Conservation (phyloP, 2,329 filamentous ascomycete species). For the Diaporthe velutina region DNA sequence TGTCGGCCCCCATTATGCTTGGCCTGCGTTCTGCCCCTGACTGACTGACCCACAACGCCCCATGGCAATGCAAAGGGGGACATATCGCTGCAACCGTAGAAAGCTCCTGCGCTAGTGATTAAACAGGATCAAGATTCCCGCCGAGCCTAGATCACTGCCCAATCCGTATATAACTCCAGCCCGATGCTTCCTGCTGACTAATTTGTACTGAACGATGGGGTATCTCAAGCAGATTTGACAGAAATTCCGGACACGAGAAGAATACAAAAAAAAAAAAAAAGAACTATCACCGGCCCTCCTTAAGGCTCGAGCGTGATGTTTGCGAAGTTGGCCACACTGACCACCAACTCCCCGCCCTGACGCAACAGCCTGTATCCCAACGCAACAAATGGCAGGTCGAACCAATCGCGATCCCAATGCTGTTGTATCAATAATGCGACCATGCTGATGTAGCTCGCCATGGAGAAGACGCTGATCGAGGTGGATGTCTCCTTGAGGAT, state of each 20-base stretch:
- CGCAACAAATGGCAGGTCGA: slow-evolving; percentile 68
- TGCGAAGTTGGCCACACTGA: slow-evolving; percentile 47
- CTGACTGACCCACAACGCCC: slow-evolving; percentile 2
- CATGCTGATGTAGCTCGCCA: slow-evolving; percentile 83
- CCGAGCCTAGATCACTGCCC: neutral
- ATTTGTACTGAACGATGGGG: slow-evolving; percentile 14
- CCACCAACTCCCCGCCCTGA: slow-evolving; percentile 43
- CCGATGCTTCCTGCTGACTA: slow-evolving; percentile 23
- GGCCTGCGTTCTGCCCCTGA: slow-evolving; percentile 7
- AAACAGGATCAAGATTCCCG: neutral
- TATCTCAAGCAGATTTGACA: slow-evolving; percentile 30
- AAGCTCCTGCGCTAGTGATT: neutral
- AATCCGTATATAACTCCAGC: slow-evolving; percentile 17
- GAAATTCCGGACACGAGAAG: slow-evolving; percentile 9
- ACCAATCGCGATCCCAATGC: slow-evolving; percentile 73
- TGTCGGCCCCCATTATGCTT: neutral
- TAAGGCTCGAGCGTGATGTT: slow-evolving; percentile 46
- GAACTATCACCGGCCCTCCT: neutral
- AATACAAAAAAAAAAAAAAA: slow-evolving; percentile 23
- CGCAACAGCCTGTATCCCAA: slow-evolving; percentile 58
- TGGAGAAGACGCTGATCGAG: slow-evolving; percentile 82
- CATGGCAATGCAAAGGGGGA: neutral
- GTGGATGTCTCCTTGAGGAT: slow-evolving; percentile 84
- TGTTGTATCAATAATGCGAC: slow-evolving; percentile 76
- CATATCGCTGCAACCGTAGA: neutral